Percentiles rank a stretch among this genome's conserved stretches.
These are phyloP conservation scores for Emergomyces orientalis DNA, from an alignment of 2,329 filamentous ascomycete genomes.

Conservation along the genomic window DNA sequence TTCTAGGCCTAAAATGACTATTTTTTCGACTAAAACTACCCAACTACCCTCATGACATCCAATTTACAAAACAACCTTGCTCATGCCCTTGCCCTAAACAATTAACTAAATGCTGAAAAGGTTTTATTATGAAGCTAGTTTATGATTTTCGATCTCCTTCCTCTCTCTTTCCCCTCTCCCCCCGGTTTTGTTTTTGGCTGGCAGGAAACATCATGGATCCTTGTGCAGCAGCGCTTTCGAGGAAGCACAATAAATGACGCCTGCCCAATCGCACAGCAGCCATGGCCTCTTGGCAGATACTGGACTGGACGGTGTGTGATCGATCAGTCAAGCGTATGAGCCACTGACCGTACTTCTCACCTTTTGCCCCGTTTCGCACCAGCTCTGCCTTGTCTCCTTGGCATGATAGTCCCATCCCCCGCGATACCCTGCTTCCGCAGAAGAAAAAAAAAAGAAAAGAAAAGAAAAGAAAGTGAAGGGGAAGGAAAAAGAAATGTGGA, in stretches of 20 bases:
- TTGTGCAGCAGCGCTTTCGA: not conserved
- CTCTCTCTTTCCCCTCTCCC: not conserved
- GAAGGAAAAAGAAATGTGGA: no score
- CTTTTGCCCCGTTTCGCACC: not conserved
- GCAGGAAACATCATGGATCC: not conserved
- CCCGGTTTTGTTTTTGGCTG: not conserved
- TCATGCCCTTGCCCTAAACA: no score
- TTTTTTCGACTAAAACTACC: no score
- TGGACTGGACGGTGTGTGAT: not conserved
- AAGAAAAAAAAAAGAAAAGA: not conserved
- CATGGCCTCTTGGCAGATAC: not conserved
- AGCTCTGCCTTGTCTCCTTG: not conserved
- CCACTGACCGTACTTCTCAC: not conserved
- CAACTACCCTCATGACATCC: no score
- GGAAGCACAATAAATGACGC: not conserved
- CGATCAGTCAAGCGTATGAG: not conserved
- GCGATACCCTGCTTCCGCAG: not conserved
- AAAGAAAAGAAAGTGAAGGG: no score
- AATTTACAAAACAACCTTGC: no score
- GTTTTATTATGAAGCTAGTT: not conserved
- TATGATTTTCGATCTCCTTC: not conserved
- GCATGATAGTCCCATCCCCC: no score
- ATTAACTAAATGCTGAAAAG: no score
- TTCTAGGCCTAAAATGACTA: no score
- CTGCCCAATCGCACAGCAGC: not conserved